Conservation (phyloP, 345 rosid species). For the Sisymbrium irio region DNA sequence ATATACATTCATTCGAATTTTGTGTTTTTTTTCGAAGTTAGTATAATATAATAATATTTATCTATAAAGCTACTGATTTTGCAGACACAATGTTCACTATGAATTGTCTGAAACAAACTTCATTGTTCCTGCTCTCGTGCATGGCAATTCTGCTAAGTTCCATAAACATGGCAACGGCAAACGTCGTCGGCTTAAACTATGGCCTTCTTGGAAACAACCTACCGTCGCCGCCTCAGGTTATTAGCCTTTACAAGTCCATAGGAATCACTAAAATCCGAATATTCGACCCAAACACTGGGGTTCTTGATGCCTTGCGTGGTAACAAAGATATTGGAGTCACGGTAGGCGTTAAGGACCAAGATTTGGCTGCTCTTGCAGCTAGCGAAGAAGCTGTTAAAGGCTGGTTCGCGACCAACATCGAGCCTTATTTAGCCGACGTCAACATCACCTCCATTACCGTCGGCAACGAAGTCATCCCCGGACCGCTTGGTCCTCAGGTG, state of each 20-base stretch:
- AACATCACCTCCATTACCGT: slow-evolving; percentile 29
- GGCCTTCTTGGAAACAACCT: slow-evolving; percentile 48
- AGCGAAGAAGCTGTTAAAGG: slow-evolving; percentile 16
- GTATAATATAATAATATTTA: background rate
- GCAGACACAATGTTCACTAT: background rate
- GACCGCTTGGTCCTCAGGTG: slow-evolving; percentile 8
- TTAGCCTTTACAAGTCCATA: slow-evolving; percentile 34
- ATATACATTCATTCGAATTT: background rate
- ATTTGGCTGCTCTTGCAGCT: slow-evolving; percentile 24
- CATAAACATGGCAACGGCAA: background rate
- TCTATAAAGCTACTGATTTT: background rate
- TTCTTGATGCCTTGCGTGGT: slow-evolving; percentile 36
- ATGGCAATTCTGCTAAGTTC: background rate
- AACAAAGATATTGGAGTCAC: slow-evolving; percentile 21
- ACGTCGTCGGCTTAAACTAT: slow-evolving; percentile 42
- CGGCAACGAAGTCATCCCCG: slow-evolving; percentile 47
- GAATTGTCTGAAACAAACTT: background rate
- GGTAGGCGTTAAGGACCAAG: slow-evolving; percentile 35
- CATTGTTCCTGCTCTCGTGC: background rate
- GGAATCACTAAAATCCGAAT: slow-evolving; percentile 29
- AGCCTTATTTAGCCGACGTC: slow-evolving; percentile 28
- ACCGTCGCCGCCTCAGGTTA: slow-evolving; percentile 36
- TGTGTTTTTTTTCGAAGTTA: background rate
- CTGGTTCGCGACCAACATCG: slow-evolving; percentile 33
- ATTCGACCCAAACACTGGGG: slow-evolving; percentile 32